Evolutionary conservation across 495 filamentous ascomycete species (phyloP), one percentile per base, ranked within the genome.

Genomic region (Penicillium pancosmium): DNA sequence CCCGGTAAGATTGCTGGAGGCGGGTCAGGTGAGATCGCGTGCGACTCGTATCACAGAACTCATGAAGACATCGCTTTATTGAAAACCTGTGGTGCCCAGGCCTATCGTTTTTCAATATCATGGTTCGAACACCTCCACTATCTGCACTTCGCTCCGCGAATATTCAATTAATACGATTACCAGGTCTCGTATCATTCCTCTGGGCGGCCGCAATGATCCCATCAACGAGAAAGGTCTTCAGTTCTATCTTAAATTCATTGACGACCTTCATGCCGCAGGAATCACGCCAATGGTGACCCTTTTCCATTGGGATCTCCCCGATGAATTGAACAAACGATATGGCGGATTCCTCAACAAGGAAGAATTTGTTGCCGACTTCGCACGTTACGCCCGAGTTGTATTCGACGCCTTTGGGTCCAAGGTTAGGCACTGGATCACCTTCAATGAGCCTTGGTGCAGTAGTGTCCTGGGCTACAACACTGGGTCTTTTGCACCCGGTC

Each of bases 61-160:
- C 76, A 78, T 35, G 87, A 91, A 73, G 89, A 91, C 63, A 91
- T 92, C 63, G 86, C 73, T 9, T 79, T 91, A 38, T 73, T 91
- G 64, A 91, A 91, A 71, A 69, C 76, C 43, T 81, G 84, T 34
- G 82, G 84, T 46, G 85, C 87, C 51, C 80, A 79, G 56, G 80
- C 82, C 33, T 91, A 91, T 73, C 86, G 88, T 57, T 92, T 92
- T 72, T 91, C 89, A 31, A 72, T 91, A 52, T 87, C 88, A 43
- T 91, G 89, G 89, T 84, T 38, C 23, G 19, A 5, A 25, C 5
- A 31, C 27, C 8, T 31, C 8, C 27, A 31, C 27, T 31, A 31
- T 31, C 27, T 9, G 27, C 27, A 31, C 27, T 31, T 4, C 27
- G 27, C 27, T 31, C 5, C 27, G 5, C 27, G 8, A 31, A 31